Conservation (phyloP, 768 basidiomycete genomes). For the Cyclocybe cylindracea region DNA sequence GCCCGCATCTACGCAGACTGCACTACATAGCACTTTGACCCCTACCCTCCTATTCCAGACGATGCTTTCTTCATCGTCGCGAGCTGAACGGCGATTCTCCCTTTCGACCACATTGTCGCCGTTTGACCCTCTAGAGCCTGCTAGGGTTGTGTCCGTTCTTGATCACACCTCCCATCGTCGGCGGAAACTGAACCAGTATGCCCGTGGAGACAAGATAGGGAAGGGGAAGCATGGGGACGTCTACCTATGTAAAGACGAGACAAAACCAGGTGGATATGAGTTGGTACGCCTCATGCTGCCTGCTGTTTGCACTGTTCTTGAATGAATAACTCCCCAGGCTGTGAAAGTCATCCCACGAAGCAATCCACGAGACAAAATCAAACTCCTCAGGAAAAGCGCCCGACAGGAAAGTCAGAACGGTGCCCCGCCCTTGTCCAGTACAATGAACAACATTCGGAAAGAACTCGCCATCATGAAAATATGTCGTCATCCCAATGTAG, state of each 20-base stretch:
- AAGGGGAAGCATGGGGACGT: slow-evolving; percentile 56
- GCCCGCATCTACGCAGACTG: neutral
- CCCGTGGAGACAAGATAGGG: slow-evolving; percentile 37
- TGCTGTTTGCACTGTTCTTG: neutral
- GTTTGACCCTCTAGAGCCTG: slow-evolving; percentile 39
- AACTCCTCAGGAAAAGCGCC: slow-evolving; percentile 46
- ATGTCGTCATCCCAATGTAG: slow-evolving; percentile 77
- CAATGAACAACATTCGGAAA: slow-evolving; percentile 75
- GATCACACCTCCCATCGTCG: slow-evolving; percentile 29
- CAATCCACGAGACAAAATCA: slow-evolving; percentile 65
- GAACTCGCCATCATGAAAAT: slow-evolving; percentile 95
- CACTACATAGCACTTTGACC: neutral
- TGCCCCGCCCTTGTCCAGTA: slow-evolving; percentile 42
- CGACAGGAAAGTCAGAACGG: slow-evolving; percentile 24
- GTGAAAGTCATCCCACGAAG: slow-evolving; percentile 69
- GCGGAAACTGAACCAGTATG: slow-evolving; percentile 70
- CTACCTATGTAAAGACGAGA: slow-evolving; percentile 61
- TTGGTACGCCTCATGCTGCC: slow-evolving; percentile 42
- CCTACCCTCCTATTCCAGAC: neutral
- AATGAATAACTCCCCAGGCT: slow-evolving; percentile 42
- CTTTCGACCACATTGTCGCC: slow-evolving; percentile 16
- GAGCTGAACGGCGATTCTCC: slow-evolving; percentile 1
- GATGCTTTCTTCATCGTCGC: slow-evolving; percentile 3
- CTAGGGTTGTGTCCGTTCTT: slow-evolving; percentile 45
- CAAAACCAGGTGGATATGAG: slow-evolving; percentile 26